Evolutionary conservation across 106 monocot genomes (phyloP), one percentile per base, ranked within the genome.

Genomic region (Phalaenopsis aphrodite): DNA sequence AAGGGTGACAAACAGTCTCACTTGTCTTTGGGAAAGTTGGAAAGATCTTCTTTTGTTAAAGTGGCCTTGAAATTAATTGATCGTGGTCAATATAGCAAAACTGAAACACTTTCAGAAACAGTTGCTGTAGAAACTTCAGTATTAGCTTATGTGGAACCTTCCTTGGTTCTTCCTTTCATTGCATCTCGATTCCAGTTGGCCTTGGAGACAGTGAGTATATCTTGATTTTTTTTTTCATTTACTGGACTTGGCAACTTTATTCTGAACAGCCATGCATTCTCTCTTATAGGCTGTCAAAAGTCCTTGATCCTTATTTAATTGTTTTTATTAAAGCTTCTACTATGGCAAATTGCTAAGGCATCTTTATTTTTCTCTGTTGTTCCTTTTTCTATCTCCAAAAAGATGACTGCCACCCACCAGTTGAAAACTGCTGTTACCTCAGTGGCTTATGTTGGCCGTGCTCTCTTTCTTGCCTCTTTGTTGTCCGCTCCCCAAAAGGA

Each of bases 21-120:
- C 23, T 75, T 85, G 23, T 83, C 72, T 80, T 85, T 99, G 78
- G 95, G 99, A 65, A 90, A 91, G 52, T 75, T 67, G 58, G 99
- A 99, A 91, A 89, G 93, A 86, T 80, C 79, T 71, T 83, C 82
- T 72, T 95, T 99, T 86, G 93, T 95, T 11, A 91, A 84, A 85
- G 85, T 82, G 21, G 41, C 91, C 37, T 72, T 99, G 78, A 99
- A 90, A 84, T 85, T 99, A 80, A 89, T 99, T 85, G 91, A 93
- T 81, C 99, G 95, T 77, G 99, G 99, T 77, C 99, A 95, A 79
- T 99, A 99, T 83, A 99, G 99, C 89, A 99, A 99, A 90, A 93
- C 88, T 76, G 87, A 91, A 71, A 81, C 88, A 88, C 93, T 99
- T 83, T 89, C 95, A 79, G 91, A 95, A 86, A 91, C 99, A 12